Evolutionary conservation across 208 protist genomes (phyloP), one percentile per base, ranked within the genome.

Genomic region (Acanthamoeba lenticulata): DNA sequence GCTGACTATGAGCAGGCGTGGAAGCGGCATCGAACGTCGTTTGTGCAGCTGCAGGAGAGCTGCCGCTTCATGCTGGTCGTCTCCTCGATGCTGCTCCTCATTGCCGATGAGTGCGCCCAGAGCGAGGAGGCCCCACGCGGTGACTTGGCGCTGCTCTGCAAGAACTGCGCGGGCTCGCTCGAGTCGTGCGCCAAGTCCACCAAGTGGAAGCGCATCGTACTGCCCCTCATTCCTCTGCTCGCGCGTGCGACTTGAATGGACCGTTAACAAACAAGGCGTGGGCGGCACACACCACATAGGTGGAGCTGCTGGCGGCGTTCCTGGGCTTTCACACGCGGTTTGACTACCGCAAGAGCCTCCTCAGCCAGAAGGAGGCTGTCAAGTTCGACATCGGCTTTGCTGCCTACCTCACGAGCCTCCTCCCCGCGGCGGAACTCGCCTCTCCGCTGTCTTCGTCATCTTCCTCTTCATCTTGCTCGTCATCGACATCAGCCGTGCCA

Each of bases 131-230:
- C 45, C 38, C 38, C 34, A 24, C 19, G 40, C 0, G 74, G 74
- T 32, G 74, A 85, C 74, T 85, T 85, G 21, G 74, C 74, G 21
- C 29, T 85, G 74, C 74, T 85, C 29, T 85, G 74, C 42, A 85
- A 85, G 74, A 85, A 85, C 74, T 85, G 74, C 74, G 9, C 74
- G 42, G 74, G 74, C 2, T 85, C 74, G 11, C 42, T 85, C 7
- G 74, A 44, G 13, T 85, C 74, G 17, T 85, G 74, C 42, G 74
- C 74, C 7, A 85, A 85, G 74, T 52, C 40, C 19, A 85, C 74
- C 36, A 85, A 85, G 42, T 85, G 74, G 74, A 85, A 85, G 29
- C 36, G 74, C 21, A 52, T 85, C 7, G 74, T 85, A 44, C 74
- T 36, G 1, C 65, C n/a, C 27, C 55, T 5, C 15, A 52, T n/a